Percentiles rank a stretch among this genome's conserved stretches.
Evolutionary conservation across 2,329 filamentous ascomycete genomes (phyloP).

Genomic region (Alternaria incomplexa): DNA sequence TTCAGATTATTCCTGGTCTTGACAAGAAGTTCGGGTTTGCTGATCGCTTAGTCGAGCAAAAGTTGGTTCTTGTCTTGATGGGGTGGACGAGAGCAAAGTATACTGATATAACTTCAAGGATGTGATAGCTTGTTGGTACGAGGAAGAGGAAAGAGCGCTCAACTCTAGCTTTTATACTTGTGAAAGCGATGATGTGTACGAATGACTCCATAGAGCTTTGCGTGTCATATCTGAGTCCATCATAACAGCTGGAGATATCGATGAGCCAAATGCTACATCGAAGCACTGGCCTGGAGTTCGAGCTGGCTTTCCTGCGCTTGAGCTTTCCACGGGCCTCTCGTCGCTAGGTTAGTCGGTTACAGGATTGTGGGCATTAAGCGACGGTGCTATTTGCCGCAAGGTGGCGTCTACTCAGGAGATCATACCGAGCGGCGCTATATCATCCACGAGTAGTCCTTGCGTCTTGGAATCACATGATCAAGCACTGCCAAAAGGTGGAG

Average conservation of each 20-base stretch:
- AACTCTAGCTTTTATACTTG: neutral
- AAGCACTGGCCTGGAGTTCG: neutral
- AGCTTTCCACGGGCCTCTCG: neutral
- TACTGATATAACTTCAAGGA: neutral
- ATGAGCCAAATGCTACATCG: neutral
- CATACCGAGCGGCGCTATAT: fast-evolving
- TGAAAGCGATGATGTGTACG: too few species aligned
- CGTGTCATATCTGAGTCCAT: neutral
- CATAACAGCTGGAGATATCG: neutral
- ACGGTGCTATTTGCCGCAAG: neutral
- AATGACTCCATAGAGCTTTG: neutral
- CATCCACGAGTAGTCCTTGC: neutral
- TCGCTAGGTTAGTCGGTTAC: neutral
- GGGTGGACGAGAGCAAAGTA: neutral
- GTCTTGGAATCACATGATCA: neutral
- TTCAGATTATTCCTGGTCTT: neutral
- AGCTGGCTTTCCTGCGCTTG: neutral
- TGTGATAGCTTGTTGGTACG: neutral
- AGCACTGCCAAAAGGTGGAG: neutral
- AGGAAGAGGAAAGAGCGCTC: neutral
- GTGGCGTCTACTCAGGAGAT: neutral
- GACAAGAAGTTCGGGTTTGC: neutral
- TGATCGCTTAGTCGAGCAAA: neutral
- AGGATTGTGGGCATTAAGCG: neutral
- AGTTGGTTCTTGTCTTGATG: neutral